These are phyloP conservation scores for Albifimbria verrucaria DNA, from an alignment of 2,329 filamentous ascomycete species.

Conservation along the genomic window DNA sequence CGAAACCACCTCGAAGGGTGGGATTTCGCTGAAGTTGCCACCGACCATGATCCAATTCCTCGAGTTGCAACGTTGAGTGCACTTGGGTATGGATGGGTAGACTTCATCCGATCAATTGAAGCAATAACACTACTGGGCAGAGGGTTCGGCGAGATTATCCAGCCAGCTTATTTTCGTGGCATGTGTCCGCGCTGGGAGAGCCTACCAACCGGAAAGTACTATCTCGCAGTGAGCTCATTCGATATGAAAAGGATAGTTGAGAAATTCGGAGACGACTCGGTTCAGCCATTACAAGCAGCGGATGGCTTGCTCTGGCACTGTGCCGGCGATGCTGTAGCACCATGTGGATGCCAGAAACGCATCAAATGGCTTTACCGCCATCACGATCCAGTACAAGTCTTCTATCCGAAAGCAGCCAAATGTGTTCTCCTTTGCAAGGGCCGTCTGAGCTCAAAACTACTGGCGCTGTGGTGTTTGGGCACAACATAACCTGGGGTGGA, in stretches of 20 bases:
- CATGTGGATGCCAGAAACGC: neutral
- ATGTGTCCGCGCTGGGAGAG: neutral
- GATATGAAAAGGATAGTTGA: neutral
- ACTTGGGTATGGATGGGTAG: slow-evolving; percentile 16
- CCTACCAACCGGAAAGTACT: neutral
- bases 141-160: slow-evolving; percentile 17
- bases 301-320: neutral
- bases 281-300: neutral
- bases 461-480: neutral
- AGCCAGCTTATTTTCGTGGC: slow-evolving; percentile 1
- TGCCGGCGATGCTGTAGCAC: neutral
- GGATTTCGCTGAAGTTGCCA: slow-evolving; percentile 24
- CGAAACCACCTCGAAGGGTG: slow-evolving; percentile 24
- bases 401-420: neutral
- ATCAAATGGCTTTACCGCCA: neutral
- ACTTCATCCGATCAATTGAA: slow-evolving; percentile 16
- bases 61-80: slow-evolving; percentile 13
- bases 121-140: slow-evolving; percentile 18
- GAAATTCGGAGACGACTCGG: neutral
- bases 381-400: neutral
- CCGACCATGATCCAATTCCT: slow-evolving; percentile 11
- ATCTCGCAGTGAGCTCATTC: neutral
- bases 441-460: neutral
- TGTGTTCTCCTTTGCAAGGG: neutral
- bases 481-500: neutral